Evolutionary conservation across 441 rosid genomes (phyloP).

Genomic region (Mallotus japonicus): DNA sequence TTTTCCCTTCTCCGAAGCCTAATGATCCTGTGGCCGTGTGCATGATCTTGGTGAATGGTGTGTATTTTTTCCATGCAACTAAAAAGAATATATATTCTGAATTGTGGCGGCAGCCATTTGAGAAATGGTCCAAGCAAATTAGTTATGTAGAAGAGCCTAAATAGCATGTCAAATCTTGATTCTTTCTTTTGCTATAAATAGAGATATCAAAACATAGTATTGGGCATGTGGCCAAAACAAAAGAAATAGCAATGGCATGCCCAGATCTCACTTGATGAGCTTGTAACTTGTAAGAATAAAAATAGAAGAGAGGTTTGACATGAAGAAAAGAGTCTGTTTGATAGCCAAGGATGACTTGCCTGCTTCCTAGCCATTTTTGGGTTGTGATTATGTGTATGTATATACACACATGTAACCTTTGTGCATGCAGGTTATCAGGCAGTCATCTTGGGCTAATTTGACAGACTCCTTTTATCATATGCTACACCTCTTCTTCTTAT

Average conservation of each 20-base stretch:
- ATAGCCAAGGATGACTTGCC: slow-evolving; percentile 21
- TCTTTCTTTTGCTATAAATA: slow-evolving; percentile 8
- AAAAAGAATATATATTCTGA: too few species aligned
- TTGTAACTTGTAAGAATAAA: neutral
- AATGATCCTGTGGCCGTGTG: too few species aligned
- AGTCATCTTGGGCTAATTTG: slow-evolving; percentile 18
- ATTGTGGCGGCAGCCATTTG: neutral
- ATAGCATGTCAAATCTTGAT: neutral
- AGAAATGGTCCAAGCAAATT: neutral
- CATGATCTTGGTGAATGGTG: too few species aligned
- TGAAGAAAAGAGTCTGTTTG: neutral
- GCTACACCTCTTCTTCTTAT: slow-evolving; percentile 5
- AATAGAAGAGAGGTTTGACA: neutral
- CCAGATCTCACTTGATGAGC: neutral
- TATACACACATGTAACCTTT: neutral
- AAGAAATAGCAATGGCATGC: too few species aligned
- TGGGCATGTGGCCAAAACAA: too few species aligned
- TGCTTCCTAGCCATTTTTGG: neutral
- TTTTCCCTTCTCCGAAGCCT: neutral
- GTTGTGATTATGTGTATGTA: neutral
- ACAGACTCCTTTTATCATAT: slow-evolving; percentile 16
- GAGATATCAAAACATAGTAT: neutral
- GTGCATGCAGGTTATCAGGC: neutral
- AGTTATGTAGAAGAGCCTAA: too few species aligned
- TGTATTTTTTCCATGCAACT: too few species aligned